These are phyloP conservation scores for Ganoderma sp. DNA, from an alignment of 1,284 basidiomycete genomes.

Conservation along the genomic window DNA sequence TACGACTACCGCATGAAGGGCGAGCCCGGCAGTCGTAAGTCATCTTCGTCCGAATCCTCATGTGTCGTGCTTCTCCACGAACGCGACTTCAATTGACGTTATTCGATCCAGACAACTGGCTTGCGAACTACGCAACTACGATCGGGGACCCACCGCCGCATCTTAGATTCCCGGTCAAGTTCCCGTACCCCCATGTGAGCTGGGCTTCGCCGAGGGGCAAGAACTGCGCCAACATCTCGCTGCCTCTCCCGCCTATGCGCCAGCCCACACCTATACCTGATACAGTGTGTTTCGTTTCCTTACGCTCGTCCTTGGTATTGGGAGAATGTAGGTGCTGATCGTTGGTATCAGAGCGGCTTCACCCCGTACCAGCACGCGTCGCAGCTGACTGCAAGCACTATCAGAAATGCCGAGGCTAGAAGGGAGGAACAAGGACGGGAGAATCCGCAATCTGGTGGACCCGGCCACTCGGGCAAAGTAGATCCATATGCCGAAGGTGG, in stretches of 20 bases:
- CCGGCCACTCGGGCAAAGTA: slow-evolving; percentile 22
- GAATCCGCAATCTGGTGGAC: neutral
- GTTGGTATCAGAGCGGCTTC: slow-evolving; percentile 22
- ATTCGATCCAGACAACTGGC: slow-evolving; percentile 35
- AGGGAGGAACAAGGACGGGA: neutral
- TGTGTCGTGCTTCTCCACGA: no score
- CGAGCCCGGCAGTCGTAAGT: slow-evolving; percentile 40
- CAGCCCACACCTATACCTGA: slow-evolving; percentile 31
- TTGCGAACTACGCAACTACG: slow-evolving; percentile 24
- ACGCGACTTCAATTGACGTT: neutral
- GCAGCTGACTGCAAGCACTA: slow-evolving; percentile 21
- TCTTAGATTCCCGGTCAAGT: slow-evolving; percentile 32
- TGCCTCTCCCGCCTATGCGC: slow-evolving; percentile 32
- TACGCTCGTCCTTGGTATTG: neutral
- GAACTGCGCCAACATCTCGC: slow-evolving; percentile 32
- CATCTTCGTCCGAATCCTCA: neutral
- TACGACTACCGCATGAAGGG: slow-evolving; percentile 40
- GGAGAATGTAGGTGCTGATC: neutral
- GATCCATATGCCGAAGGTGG: slow-evolving; percentile 40
- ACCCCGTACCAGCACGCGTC: slow-evolving; percentile 30
- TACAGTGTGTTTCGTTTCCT: slow-evolving; percentile 15
- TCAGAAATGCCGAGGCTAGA: slow-evolving; percentile 11
- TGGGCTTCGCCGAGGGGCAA: slow-evolving; percentile 31
- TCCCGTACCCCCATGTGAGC: slow-evolving; percentile 36
- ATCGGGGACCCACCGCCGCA: slow-evolving; percentile 30